Percentiles rank a stretch among this genome's conserved stretches.
phyloP scores from a whole-genome alignment of 441 rosid genomes.

The Aleurites moluccanus region DNA sequence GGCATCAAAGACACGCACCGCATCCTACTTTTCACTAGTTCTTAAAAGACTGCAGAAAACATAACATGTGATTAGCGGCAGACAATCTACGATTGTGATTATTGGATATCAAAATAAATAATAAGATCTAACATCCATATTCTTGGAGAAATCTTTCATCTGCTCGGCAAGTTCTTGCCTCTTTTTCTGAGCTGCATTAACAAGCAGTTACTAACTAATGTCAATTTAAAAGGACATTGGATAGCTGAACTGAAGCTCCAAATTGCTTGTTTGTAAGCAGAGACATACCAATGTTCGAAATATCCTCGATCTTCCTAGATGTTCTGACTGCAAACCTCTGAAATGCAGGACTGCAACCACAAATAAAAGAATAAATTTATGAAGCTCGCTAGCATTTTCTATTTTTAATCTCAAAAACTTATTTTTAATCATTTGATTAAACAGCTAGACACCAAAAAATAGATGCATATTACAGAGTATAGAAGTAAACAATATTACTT shows the following conservation, averaged over 20 bases:
- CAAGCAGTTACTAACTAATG: background rate
- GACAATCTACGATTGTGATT: background rate
- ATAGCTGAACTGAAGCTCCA: background rate
- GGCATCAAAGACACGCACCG: background rate
- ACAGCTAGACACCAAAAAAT: background rate
- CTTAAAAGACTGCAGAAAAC: constrained; percentile 45
- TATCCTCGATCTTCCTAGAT: constrained; percentile 68
- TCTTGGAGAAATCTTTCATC: constrained; percentile 62
- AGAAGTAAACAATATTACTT: background rate
- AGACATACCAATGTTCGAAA: constrained; percentile 54
- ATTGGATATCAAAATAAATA: background rate
- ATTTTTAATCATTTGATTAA: background rate
- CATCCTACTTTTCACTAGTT: constrained; percentile 25
- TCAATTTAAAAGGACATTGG: background rate
- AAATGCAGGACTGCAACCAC: constrained; percentile 63
- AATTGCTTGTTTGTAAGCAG: background rate
- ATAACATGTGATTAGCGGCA: constrained; percentile 4
- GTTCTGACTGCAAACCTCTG: constrained; percentile 98
- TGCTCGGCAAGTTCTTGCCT: constrained; percentile 65
- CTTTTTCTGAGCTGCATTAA: constrained; percentile 58
- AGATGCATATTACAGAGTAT: background rate
- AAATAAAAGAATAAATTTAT: background rate
- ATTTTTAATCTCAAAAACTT: background rate
- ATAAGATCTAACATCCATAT: constrained; percentile 43
- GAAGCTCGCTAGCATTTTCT: background rate